Evolutionary conservation across 2,329 filamentous ascomycete genomes (phyloP), one percentile per base, ranked within the genome.

Genomic region (Ophiostoma populinum): DNA sequence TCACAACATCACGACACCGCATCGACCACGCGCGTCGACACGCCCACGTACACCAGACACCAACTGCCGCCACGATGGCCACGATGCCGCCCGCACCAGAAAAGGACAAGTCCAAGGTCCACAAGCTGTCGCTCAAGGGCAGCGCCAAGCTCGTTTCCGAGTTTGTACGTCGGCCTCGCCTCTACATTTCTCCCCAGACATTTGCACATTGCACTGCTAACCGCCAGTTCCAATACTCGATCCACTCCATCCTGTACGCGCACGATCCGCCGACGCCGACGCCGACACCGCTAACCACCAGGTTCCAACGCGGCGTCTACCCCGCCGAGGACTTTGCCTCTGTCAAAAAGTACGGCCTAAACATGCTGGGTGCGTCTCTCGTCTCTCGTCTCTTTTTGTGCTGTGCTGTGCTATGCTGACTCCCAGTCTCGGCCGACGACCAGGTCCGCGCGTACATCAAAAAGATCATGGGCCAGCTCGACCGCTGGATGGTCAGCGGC

Each of bases 401-500:
- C n/a, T n/a, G n/a, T n/a, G n/a, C n/a, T n/a, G n/a, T n/a, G n/a
- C n/a, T 21, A 3, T 31, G 18, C 3, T 17, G 25, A 20, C 16
- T 21, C 16, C 16, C 52, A 75, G 86, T 95, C 34, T 92, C 87
- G 21, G 74, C 85, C 43, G 90, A 98, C 55, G 90, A 95, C 62
- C 87, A 98, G 60, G 90, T 98, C 53, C 92, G 93, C 58, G 83
- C 86, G 21, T 98, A 98, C 60, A 92, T 98, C 65, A 94, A 93
- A 58, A 93, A 92, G 60, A 95, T 98, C 61, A 98, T 94, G 86
- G 77, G 76, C 19, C 90, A 98, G 58, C 72, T 98, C 39, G 87
- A 92, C 61, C 83, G 82, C 54, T 98, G 90, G 90, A 95, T 95
- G 85, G 67, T 85, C 35, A 81, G 80, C 48, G 83, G 86, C 54